Percentiles rank a stretch among this genome's conserved stretches.
phyloP scores from a whole-genome alignment of 2,329 filamentous ascomycete species.

The Pseudogymnoascus sp. region DNA sequence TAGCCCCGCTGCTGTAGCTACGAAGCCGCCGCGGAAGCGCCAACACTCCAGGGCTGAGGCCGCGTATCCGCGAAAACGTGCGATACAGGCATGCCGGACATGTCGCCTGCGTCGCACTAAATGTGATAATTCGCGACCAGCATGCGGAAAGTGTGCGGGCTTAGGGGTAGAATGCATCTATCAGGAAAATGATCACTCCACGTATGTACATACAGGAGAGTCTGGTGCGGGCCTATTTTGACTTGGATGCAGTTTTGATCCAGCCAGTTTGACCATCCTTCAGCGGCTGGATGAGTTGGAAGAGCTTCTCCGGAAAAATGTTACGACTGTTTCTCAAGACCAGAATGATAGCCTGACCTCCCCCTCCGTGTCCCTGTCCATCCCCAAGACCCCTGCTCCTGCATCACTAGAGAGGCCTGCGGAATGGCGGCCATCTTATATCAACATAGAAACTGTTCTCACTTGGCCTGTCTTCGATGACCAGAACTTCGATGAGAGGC shows the following conservation, averaged over 20 bases:
- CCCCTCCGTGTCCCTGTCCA: background rate
- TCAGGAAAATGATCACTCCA: constrained; percentile 20
- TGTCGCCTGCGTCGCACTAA: constrained; percentile 31
- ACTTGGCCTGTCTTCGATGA: constrained; percentile 25
- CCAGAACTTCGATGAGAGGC: constrained; percentile 22
- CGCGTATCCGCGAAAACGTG: constrained; percentile 28
- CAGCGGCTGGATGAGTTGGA: constrained; percentile 17
- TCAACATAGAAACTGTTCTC: constrained; percentile 18
- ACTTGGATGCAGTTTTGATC: constrained; percentile 14
- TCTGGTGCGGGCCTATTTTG: background rate
- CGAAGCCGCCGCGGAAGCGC: constrained; percentile 8
- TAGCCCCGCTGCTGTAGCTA: constrained; percentile 1
- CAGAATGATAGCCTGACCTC: background rate
- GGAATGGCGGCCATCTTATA: constrained; percentile 13
- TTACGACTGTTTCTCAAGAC: background rate
- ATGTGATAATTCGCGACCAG: constrained; percentile 31
- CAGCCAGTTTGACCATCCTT: constrained; percentile 18
- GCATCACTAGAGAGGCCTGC: constrained; percentile 8
- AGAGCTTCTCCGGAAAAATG: constrained; percentile 15
- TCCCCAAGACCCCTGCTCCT: background rate
- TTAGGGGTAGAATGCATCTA: constrained; percentile 30
- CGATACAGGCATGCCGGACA: constrained; percentile 31
- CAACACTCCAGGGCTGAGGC: constrained; percentile 1
- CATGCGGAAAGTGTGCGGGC: constrained; percentile 29
- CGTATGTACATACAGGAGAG: background rate